Percentiles rank a stretch among this genome's conserved stretches.
Evolutionary conservation across 2,329 filamentous ascomycete species (phyloP).

Genomic region (Leptographium procerum): DNA sequence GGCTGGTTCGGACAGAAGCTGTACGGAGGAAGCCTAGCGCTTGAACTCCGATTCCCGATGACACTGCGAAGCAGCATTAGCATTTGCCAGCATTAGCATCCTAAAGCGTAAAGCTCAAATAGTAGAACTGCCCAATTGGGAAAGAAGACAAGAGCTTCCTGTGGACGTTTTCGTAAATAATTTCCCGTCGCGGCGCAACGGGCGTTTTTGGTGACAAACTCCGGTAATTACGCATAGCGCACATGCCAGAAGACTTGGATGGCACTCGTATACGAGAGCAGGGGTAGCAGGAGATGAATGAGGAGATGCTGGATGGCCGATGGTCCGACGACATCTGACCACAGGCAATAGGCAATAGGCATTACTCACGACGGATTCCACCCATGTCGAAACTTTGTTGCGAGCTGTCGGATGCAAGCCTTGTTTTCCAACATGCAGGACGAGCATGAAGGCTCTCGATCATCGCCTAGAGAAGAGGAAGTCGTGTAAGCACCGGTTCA

Average conservation of each 20-base stretch:
- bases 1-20: neutral
- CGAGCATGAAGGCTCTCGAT: neutral
- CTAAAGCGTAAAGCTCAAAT: no score
- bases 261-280: no score
- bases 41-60: neutral
- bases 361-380: constrained; percentile 3
- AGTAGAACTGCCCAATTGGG: no score
- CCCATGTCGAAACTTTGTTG: neutral
- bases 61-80: neutral
- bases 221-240: no score
- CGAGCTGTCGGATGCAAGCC: neutral
- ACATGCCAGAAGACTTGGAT: no score
- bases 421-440: neutral
- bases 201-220: no score
- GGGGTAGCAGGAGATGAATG: no score
- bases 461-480: neutral
- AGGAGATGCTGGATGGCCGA: neutral
- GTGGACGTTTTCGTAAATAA: no score
- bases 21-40: neutral
- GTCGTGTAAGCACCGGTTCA: neutral
- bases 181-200: no score
- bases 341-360: neutral
- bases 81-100: no score
- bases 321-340: neutral
- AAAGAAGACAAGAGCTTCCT: no score